phyloP scores from a whole-genome alignment of 2,329 filamentous ascomycete species.

The Davidsoniella neocaledoniae region DNA sequence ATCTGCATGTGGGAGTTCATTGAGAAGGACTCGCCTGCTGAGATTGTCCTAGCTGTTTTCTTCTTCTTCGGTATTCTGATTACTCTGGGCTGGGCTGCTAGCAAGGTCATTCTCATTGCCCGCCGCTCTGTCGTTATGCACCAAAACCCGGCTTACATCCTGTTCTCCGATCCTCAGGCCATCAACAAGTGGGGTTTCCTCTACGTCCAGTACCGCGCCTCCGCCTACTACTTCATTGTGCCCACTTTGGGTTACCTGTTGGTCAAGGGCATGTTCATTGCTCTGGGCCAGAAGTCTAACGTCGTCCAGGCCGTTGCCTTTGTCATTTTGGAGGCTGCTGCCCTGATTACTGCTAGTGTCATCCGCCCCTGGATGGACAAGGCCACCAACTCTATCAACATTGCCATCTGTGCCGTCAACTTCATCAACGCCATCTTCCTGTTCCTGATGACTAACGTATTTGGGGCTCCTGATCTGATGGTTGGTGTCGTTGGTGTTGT shows the following conservation, averaged over 20 bases:
- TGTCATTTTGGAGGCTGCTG: constrained; percentile 63
- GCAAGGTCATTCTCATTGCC: constrained; percentile 78
- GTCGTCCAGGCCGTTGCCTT: constrained; percentile 67
- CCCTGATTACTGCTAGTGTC: constrained; percentile 61
- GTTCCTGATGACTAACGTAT: constrained; percentile 73
- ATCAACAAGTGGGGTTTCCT: constrained; percentile 98
- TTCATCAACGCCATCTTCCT: constrained; percentile 83
- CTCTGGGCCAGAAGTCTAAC: constrained; percentile 54
- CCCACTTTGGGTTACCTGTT: constrained; percentile 62
- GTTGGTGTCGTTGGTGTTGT: constrained; percentile 78
- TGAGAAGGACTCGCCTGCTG: constrained; percentile 64
- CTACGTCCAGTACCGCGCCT: constrained; percentile 91
- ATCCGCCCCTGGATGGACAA: constrained; percentile 97
- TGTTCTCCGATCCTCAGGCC: constrained; percentile 86
- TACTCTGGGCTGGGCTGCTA: constrained; percentile 70
- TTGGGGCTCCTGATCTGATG: constrained; percentile 67
- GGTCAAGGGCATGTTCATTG: constrained; percentile 82
- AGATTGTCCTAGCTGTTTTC: constrained; percentile 74
- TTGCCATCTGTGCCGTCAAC: constrained; percentile 76
- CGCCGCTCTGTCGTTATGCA: constrained; percentile 80
- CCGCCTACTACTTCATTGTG: constrained; percentile 88
- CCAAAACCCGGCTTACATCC: constrained; percentile 91
- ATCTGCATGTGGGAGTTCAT: constrained; percentile 92
- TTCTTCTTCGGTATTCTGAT: constrained; percentile 68
- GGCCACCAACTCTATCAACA: constrained; percentile 93